phyloP scores from a whole-genome alignment of 2,329 filamentous ascomycete species.

The Pseudogymnoascus sp. region DNA sequence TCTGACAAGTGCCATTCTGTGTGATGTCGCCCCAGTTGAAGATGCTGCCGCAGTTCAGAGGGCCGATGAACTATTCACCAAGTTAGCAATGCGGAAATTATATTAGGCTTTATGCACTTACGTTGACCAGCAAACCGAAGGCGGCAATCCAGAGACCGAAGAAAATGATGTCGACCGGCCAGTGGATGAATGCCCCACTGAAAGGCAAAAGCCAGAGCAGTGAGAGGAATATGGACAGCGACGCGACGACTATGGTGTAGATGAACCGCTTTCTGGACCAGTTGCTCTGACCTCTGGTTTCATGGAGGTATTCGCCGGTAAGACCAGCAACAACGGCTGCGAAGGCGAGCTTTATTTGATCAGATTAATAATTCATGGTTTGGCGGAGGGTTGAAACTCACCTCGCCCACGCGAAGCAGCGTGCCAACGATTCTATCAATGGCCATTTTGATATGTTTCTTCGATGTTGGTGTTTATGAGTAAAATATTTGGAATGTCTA shows the following conservation, averaged over 20 bases:
- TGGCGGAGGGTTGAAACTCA: slow-evolving; percentile 9
- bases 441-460: slow-evolving; percentile 25
- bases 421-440: slow-evolving; percentile 33
- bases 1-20: slow-evolving; percentile 61
- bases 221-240: slow-evolving; percentile 57
- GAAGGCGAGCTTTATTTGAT: slow-evolving; percentile 54
- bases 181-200: slow-evolving; percentile 39
- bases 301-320: slow-evolving; percentile 56
- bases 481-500: neutral
- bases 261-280: slow-evolving; percentile 59
- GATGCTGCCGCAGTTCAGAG: slow-evolving; percentile 70
- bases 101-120: slow-evolving; percentile 51
- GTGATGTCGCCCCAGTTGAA: slow-evolving; percentile 80
- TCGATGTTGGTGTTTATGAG: neutral
- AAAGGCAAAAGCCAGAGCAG: slow-evolving; percentile 66
- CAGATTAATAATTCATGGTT: neutral
- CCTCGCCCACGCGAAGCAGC: slow-evolving; percentile 22
- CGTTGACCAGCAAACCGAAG: slow-evolving; percentile 39
- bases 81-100: slow-evolving; percentile 77
- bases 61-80: slow-evolving; percentile 60
- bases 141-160: slow-evolving; percentile 52
- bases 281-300: slow-evolving; percentile 33
- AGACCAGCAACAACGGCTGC: slow-evolving; percentile 64
- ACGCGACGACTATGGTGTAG: slow-evolving; percentile 65
- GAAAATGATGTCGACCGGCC: slow-evolving; percentile 61